A percentile compares a stretch with the other conserved stretches of the same genome.
phyloP scores from a whole-genome alignment of 176 grass and related monocot genomes.

The Eragrostis nindensis region DNA sequence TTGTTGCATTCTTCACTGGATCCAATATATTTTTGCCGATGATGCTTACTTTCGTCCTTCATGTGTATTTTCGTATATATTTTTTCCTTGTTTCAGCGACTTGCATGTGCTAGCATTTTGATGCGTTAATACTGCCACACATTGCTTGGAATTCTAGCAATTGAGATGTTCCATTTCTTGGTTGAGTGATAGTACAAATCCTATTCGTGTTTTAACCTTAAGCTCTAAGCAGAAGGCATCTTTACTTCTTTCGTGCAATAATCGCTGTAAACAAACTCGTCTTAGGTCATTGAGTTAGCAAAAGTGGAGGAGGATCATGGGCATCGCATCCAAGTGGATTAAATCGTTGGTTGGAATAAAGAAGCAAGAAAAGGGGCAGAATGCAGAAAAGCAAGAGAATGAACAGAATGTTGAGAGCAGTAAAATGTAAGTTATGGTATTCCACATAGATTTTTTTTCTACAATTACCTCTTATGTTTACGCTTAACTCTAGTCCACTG shows the following conservation, averaged over 20 bases:
- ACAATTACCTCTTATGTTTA: neutral
- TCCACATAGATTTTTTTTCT: conserved; percentile 5
- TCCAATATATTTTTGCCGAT: neutral
- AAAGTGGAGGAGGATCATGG: conserved; percentile 50
- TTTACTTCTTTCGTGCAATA: conserved; percentile 4
- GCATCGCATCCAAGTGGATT: conserved; percentile 88
- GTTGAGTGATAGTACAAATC: neutral
- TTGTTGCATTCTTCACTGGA: conserved; percentile 40
- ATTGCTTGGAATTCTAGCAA: conserved; percentile 35
- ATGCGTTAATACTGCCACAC: neutral
- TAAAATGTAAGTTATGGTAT: conserved; percentile 60
- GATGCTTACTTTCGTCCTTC: conserved; percentile 24
- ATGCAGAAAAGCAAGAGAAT: conserved; percentile 63
- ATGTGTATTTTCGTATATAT: conserved; percentile 1
- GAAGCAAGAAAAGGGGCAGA: conserved; percentile 67
- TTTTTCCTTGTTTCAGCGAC: conserved; percentile 12
- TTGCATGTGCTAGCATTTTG: conserved; percentile 16
- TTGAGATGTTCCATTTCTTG: conserved; percentile 15
- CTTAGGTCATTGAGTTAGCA: conserved; percentile 27
- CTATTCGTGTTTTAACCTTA: conserved; percentile 10
- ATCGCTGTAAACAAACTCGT: conserved; percentile 8
- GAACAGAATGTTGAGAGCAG: conserved; percentile 52
- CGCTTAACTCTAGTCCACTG: neutral
- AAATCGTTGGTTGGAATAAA: conserved; percentile 84
- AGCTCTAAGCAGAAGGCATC: conserved; percentile 11